Percentiles rank a stretch among this genome's conserved stretches.
Evolutionary conservation across 108 stramenopile genomes (phyloP).

Genomic region (Seminavis robusta): DNA sequence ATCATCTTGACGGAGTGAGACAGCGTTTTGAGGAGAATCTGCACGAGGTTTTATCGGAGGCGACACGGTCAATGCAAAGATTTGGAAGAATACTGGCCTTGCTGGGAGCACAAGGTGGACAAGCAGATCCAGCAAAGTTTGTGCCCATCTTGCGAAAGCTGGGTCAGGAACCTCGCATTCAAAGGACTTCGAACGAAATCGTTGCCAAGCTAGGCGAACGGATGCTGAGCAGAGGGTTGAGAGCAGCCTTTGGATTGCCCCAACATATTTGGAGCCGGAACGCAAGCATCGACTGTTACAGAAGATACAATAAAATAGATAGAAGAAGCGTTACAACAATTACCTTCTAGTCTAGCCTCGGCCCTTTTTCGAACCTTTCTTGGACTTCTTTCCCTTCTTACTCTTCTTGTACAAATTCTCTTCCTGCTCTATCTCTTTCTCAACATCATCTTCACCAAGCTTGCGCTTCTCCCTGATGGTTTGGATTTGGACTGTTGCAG

Average conservation of each 20-base stretch:
- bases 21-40: conserved; percentile 28
- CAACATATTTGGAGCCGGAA: conserved; percentile 30
- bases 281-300: conserved; percentile 24
- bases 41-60: conserved; percentile 49
- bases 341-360: background rate
- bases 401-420: conserved; percentile 24
- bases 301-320: conserved; percentile 26
- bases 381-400: conserved; percentile 27
- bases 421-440: conserved; percentile 48
- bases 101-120: conserved; percentile 35
- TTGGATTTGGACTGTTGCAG: conserved; percentile 34
- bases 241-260: conserved; percentile 73
- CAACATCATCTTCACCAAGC: conserved; percentile 25
- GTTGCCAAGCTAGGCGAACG: conserved; percentile 70
- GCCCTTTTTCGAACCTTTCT: conserved; percentile 19
- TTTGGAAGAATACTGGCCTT: conserved; percentile 52
- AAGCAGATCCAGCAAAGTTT: conserved; percentile 56
- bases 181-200: conserved; percentile 61
- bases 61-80: conserved; percentile 66
- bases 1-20: conserved; percentile 16
- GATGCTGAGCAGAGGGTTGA: conserved; percentile 58
- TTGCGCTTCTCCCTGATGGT: conserved; percentile 55
- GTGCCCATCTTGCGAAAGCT: conserved; percentile 69
- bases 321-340: background rate
- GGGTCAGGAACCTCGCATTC: conserved; percentile 67